Conservation (phyloP, 116 monocot species). For the Posidonia oceanica region DNA sequence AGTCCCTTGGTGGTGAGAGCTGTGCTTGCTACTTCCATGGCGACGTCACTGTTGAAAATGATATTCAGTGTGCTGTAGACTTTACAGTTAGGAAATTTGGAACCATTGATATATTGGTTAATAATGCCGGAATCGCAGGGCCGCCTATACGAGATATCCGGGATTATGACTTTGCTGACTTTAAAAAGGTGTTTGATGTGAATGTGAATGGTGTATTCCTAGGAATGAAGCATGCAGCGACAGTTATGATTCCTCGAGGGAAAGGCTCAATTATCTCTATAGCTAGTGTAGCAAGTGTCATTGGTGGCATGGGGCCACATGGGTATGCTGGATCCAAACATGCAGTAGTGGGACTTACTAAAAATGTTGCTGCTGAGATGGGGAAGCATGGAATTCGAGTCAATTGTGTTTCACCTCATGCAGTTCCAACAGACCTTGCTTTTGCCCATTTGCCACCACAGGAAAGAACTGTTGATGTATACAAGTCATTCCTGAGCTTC, state of each 20-base stretch:
- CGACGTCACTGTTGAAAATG: slow-evolving; percentile 35
- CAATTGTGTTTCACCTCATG: slow-evolving; percentile 53
- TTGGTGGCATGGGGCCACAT: slow-evolving; percentile 29
- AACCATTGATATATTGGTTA: slow-evolving; percentile 42
- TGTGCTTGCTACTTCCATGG: slow-evolving; percentile 28
- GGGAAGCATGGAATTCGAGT: slow-evolving; percentile 51
- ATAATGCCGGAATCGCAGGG: slow-evolving; percentile 42
- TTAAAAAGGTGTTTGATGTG: slow-evolving; percentile 39
- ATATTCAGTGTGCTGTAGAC: slow-evolving; percentile 28
- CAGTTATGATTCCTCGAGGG: slow-evolving; percentile 33
- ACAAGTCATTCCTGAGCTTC: slow-evolving; percentile 18
- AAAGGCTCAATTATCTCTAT: slow-evolving; percentile 43
- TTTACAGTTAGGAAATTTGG: slow-evolving; percentile 16
- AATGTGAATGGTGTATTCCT: slow-evolving; percentile 47
- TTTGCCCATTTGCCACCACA: slow-evolving; percentile 23
- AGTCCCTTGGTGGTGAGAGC: slow-evolving; percentile 21
- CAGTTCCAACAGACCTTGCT: slow-evolving; percentile 23
- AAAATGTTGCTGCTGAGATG: slow-evolving; percentile 32
- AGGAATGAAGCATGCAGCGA: slow-evolving; percentile 46
- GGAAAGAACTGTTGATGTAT: slow-evolving; percentile 18
- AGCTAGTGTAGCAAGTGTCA: slow-evolving; percentile 30
- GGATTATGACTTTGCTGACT: slow-evolving; percentile 20
- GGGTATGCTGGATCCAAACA: slow-evolving; percentile 47
- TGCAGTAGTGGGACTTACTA: slow-evolving; percentile 48
- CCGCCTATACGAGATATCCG: slow-evolving; percentile 27